A percentile compares a stretch with the other conserved stretches of the same genome.
phyloP scores from a whole-genome alignment of 306 rosid species.

The Cucurbita moschata region DNA sequence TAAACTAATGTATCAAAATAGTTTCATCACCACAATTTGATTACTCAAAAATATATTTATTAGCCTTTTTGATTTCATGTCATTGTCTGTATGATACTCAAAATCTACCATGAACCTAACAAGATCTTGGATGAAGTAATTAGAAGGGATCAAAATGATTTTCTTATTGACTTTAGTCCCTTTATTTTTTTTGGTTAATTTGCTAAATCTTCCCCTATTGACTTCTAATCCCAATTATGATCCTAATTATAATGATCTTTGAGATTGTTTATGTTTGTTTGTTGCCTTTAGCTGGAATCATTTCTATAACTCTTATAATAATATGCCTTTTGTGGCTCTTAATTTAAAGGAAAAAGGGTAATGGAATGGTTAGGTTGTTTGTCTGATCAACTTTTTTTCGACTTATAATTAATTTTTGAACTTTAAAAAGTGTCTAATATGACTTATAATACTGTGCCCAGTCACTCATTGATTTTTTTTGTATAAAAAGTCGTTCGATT shows the following conservation, averaged over 20 bases:
- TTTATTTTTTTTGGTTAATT: neutral
- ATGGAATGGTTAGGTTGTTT: neutral
- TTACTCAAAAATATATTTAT: neutral
- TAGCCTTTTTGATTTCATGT: conserved; percentile 6
- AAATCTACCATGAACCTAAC: conserved; percentile 17
- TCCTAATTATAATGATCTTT: neutral
- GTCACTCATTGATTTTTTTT: no score
- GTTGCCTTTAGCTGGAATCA: neutral
- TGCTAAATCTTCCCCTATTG: neutral
- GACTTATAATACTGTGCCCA: no score
- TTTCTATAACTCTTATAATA: neutral
- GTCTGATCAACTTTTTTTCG: neutral
- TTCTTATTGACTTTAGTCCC: neutral
- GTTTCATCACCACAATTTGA: neutral
- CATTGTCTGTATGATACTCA: conserved; percentile 19
- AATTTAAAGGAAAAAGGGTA: neutral
- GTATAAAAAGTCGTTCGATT: no score
- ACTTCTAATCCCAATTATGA: conserved; percentile 5
- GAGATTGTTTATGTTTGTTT: neutral
- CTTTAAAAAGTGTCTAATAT: no score
- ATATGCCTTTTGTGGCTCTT: neutral
- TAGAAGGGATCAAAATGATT: neutral
- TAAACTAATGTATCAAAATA: neutral
- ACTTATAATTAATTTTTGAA: no score
- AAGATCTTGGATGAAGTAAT: conserved; percentile 8